Evolutionary conservation across 176 grass and related monocot species (phyloP).

Genomic region (Chrysopogon serrulatus): DNA sequence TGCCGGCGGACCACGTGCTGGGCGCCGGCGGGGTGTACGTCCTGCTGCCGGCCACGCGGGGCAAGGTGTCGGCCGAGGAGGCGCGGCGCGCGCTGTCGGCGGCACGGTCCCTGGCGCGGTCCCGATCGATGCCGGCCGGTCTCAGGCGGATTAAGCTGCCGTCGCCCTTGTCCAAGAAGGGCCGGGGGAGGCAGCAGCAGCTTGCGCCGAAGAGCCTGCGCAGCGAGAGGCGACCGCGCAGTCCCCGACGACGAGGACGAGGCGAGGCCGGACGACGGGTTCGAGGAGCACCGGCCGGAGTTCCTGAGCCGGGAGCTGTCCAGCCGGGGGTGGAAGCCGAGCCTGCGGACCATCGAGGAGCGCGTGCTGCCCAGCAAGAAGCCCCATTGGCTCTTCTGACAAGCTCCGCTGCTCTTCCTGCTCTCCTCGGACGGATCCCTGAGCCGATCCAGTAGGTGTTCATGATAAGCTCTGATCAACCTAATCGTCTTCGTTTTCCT

Average conservation of each 20-base stretch:
- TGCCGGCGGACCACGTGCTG: constrained; percentile 81
- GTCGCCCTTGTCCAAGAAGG: constrained; percentile 11
- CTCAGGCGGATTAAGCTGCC: constrained; percentile 41
- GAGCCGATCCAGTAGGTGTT: neutral
- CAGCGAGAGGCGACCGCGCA: neutral
- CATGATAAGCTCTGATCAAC: neutral
- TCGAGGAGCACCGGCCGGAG: constrained; percentile 54
- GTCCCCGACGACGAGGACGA: neutral
- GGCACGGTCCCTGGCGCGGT: constrained; percentile 45
- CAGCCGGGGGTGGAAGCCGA: constrained; percentile 84
- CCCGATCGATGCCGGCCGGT: constrained; percentile 42
- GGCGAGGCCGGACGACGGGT: constrained; percentile 14
- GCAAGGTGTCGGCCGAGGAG: constrained; percentile 70
- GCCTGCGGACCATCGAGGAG: constrained; percentile 80
- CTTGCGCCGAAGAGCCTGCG: neutral
- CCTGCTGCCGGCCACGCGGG: constrained; percentile 60
- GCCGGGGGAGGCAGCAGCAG: neutral
- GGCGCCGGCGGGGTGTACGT: constrained; percentile 65
- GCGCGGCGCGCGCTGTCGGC: constrained; percentile 54
- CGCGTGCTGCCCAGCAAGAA: constrained; percentile 50
- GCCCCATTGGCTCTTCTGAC: constrained; percentile 82
- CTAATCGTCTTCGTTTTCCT: neutral
- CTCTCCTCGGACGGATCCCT: neutral
- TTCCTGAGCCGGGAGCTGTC: constrained; percentile 78
- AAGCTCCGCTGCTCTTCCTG: neutral